Evolutionary conservation across 2,329 filamentous ascomycete species (phyloP).

Genomic region (Ophiostoma australiae): DNA sequence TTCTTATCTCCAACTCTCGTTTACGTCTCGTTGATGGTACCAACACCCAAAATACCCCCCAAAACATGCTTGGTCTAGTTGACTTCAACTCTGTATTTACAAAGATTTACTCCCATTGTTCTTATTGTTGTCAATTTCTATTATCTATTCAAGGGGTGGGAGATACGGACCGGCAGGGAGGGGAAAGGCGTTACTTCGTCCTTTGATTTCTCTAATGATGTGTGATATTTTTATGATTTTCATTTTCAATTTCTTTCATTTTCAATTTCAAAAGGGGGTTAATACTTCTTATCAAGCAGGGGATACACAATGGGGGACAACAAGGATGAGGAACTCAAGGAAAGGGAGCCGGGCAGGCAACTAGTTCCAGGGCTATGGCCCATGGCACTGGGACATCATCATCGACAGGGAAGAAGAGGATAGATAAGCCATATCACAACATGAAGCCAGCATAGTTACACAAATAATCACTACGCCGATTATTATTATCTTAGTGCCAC

Average conservation of each 20-base stretch:
- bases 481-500: not conserved
- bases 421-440: not conserved
- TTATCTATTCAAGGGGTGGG: not conserved
- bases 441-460: not conserved
- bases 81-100: too few species aligned
- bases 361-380: not conserved
- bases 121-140: not conserved
- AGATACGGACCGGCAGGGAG: not conserved
- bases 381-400: not conserved
- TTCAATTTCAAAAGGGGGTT: constrained; percentile 1
- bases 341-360: not conserved
- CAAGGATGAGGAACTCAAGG: not conserved
- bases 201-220: not conserved
- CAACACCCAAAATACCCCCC: not conserved
- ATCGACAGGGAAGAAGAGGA: not conserved
- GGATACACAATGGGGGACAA: not conserved
- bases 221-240: not conserved
- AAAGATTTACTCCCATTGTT: not conserved
- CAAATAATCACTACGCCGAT: not conserved
- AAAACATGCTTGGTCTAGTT: not conserved
- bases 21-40: not conserved
- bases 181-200: constrained; percentile 1
- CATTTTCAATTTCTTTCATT: too few species aligned
- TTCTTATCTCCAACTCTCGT: not conserved
- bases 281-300: not conserved